Base-by-base conservation (phyloP, 2,329 filamentous ascomycete genomes). In the Pseudophaeomoniella oleicola region DNA sequence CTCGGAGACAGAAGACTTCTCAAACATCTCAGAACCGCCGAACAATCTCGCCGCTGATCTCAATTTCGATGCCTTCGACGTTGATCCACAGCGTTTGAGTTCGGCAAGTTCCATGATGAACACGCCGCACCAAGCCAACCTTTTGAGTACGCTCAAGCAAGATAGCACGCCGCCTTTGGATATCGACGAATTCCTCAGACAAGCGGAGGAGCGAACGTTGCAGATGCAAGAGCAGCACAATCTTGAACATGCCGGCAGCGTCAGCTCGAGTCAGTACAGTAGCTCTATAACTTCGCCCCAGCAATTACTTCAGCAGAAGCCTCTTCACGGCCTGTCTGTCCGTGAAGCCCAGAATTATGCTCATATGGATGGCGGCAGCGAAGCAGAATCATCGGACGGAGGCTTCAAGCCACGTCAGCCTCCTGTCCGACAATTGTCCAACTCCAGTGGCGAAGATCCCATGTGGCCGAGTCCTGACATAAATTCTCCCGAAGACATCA, bases 1-100 rank as follows among this genome's bases (percentile, higher is more conserved):
- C 14, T 67, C 64, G 3, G 64, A 67, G 43, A 53, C 58, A 10
- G 64, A 65, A 18, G 64, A 67, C 32, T 61, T 56, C 36, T 50
- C 51, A 12, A 49, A 53, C 5, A 49, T 56, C 34, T 52, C 51
- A 12, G 52, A 46, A 15, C 39, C 22, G 38, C 47, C 32, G 45
- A 46, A 48, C 44, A 51, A 59, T 41, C 44, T 56, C 36, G 9
- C 32, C 53, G 56, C 32, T 12, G 32, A 33, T n/a, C 17, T 37
- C 4, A 37, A 35, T 5, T 3, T 16, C 5, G 14, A 32, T 30
- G 34, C 38, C 16, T 27, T 32, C 6, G 37, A 43, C 10, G 38
- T 36, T 29, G 14, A 36, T 34, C 56, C 62, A 35, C 45, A 56
- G 19, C 55, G 10, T 47, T 41, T 30, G 43, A 46, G 16, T 35